Evolutionary conservation across 371 early-diverging fungal genomes (phyloP).

Genomic region (Rhizomucor pusillus): DNA sequence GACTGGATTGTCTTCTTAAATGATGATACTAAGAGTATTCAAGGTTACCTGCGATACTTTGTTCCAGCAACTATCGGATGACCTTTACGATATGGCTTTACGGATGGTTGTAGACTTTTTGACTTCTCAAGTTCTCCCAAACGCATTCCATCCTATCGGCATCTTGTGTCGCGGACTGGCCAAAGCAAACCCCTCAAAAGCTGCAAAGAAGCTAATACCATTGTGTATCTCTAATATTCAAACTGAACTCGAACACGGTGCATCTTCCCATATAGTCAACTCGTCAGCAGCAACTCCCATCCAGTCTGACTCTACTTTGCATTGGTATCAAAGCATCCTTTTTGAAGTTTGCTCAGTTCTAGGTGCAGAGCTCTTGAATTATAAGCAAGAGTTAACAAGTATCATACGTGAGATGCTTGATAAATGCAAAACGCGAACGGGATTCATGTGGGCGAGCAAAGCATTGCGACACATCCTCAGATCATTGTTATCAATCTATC

Average conservation of each 20-base stretch:
- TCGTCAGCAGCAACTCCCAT: conserved; percentile 51
- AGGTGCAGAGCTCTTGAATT: conserved; percentile 53
- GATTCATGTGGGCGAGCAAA: conserved; percentile 74
- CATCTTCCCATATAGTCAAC: conserved; percentile 55
- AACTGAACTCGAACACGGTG: conserved; percentile 71
- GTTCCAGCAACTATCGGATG: conserved; percentile 66
- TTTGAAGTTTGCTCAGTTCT: conserved; percentile 47
- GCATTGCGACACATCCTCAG: conserved; percentile 46
- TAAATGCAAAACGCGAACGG: conserved; percentile 62
- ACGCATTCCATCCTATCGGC: conserved; percentile 69
- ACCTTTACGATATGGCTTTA: conserved; percentile 61
- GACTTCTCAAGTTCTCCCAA: conserved; percentile 60
- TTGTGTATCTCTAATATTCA: conserved; percentile 58
- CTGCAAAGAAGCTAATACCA: conserved; percentile 60
- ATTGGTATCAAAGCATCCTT: conserved; percentile 77
- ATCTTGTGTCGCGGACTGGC: conserved; percentile 47
- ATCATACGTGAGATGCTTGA: conserved; percentile 49
- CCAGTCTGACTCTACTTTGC: conserved; percentile 70
- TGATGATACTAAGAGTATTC: neutral
- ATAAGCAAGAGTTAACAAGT: conserved; percentile 50
- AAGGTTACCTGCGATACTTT: conserved; percentile 65
- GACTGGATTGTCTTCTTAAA: neutral
- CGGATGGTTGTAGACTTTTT: conserved; percentile 60
- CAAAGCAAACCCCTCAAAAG: conserved; percentile 46
- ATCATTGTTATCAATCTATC: conserved; percentile 51